These are phyloP conservation scores for Butyriboletus appendiculatus DNA, from an alignment of 1,284 basidiomycete genomes.

Conservation along the genomic window DNA sequence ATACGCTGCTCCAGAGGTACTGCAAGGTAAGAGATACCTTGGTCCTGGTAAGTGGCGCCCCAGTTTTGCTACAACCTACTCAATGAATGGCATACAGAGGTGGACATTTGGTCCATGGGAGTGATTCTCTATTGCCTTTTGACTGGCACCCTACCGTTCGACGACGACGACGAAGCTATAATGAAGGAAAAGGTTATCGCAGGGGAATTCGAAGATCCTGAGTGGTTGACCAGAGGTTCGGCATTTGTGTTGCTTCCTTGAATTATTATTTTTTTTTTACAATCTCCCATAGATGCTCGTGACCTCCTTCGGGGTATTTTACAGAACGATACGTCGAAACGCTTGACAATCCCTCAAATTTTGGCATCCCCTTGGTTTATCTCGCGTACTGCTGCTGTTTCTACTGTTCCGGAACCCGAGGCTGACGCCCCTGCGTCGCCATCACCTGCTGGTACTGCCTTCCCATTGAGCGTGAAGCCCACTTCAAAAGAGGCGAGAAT, in stretches of 20 bases:
- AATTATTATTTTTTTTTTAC: conserved; percentile 7
- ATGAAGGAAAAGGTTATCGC: conserved; percentile 90
- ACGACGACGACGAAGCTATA: conserved; percentile 90
- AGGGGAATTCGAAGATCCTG: conserved; percentile 90
- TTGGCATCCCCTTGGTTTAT: conserved; percentile 92
- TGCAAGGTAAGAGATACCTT: conserved; percentile 86
- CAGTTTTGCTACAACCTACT: background rate
- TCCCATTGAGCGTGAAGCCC: conserved; percentile 20
- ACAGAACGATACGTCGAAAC: conserved; percentile 75
- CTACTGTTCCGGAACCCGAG: conserved; percentile 37
- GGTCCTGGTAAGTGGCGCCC: conserved; percentile 70
- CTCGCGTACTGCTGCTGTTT: conserved; percentile 39
- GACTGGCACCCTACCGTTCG: conserved; percentile 94
- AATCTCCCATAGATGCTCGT: conserved; percentile 63
- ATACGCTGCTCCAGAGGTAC: conserved; percentile 95
- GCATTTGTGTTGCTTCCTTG: conserved; percentile 3
- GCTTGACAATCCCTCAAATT: conserved; percentile 84
- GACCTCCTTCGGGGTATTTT: conserved; percentile 81
- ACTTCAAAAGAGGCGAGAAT: conserved; percentile 30
- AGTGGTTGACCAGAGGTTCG: conserved; percentile 85
- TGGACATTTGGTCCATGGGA: conserved; percentile 97
- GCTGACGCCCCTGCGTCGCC: conserved; percentile 28
- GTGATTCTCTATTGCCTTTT: conserved; percentile 94
- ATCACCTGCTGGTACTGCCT: conserved; percentile 27
- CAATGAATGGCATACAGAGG: conserved; percentile 55